These are phyloP conservation scores for Penicillium samsonianum DNA, from an alignment of 495 filamentous ascomycete species.

Conservation along the genomic window DNA sequence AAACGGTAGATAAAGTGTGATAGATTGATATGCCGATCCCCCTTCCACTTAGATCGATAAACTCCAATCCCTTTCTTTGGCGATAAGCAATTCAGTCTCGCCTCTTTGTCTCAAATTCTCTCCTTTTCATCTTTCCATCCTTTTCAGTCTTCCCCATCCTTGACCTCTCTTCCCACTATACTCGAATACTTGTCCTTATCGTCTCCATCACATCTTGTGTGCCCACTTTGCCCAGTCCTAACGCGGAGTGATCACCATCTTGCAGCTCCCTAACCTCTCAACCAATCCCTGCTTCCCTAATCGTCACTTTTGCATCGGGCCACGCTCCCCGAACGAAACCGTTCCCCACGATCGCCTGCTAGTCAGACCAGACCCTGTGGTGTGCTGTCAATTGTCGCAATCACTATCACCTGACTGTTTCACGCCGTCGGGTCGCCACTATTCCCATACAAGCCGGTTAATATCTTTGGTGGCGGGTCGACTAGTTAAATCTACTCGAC, in stretches of 20 bases:
- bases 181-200: conserved; percentile 5
- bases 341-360: conserved; percentile 16
- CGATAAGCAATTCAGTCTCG: conserved; percentile 11
- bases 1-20: conserved; percentile 28
- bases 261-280: conserved; percentile 29
- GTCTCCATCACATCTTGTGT: conserved; percentile 4
- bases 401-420: conserved; percentile 32
- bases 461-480: conserved; percentile 9
- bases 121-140: conserved; percentile 5
- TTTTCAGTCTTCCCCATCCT: conserved; percentile 9
- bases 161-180: background rate
- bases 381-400: conserved; percentile 29
- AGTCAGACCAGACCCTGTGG: conserved; percentile 16
- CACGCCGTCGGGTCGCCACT: conserved; percentile 27
- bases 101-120: conserved; percentile 18
- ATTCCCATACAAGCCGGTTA: conserved; percentile 18
- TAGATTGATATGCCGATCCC: conserved; percentile 36
- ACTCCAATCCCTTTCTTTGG: conserved; percentile 24
- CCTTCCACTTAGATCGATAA: conserved; percentile 38
- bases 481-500: background rate
- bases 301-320: conserved; percentile 15
- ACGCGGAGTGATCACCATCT: conserved; percentile 25
- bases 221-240: conserved; percentile 14
- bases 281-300: conserved; percentile 16
- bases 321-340: conserved; percentile 5